These are phyloP conservation scores for Murraya paniculata DNA, from an alignment of 345 rosid species.

Conservation along the genomic window DNA sequence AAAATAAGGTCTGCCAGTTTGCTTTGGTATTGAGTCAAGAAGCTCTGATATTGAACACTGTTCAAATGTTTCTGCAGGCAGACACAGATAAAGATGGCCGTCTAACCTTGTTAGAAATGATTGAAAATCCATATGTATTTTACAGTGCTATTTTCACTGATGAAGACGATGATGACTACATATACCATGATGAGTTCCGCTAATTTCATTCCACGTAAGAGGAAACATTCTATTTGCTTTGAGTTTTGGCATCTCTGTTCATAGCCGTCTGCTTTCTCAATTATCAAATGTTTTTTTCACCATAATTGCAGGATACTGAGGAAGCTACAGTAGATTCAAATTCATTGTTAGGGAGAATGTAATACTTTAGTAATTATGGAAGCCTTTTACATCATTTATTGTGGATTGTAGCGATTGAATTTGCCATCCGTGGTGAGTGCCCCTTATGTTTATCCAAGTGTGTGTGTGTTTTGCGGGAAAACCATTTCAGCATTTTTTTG, in stretches of 20 bases:
- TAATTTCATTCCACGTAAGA: conserved; percentile 34
- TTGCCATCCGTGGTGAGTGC: conserved; percentile 1
- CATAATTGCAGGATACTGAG: conserved; percentile 19
- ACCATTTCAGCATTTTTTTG: not conserved
- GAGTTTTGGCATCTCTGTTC: not conserved
- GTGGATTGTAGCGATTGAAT: not conserved
- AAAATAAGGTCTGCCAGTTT: not conserved
- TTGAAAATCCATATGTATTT: conserved; percentile 88
- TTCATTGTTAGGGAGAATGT: not conserved
- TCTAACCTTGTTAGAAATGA: conserved; percentile 78
- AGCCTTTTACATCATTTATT: not conserved
- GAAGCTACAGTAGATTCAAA: not conserved
- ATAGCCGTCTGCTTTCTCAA: not conserved
- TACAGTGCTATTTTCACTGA: conserved; percentile 84
- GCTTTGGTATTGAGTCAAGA: not conserved
- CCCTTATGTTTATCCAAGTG: not conserved
- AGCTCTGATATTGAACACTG: not conserved
- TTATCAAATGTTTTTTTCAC: not conserved
- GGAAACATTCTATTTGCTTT: not conserved
- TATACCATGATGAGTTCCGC: conserved; percentile 85
- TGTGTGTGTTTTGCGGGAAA: not conserved
- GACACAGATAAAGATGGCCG: conserved; percentile 82
- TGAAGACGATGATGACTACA: conserved; percentile 68
- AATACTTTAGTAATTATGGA: not conserved
- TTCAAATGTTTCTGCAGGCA: conserved; percentile 54